Evolutionary conservation across 495 filamentous ascomycete genomes (phyloP).

Genomic region (Talaromyces liani): DNA sequence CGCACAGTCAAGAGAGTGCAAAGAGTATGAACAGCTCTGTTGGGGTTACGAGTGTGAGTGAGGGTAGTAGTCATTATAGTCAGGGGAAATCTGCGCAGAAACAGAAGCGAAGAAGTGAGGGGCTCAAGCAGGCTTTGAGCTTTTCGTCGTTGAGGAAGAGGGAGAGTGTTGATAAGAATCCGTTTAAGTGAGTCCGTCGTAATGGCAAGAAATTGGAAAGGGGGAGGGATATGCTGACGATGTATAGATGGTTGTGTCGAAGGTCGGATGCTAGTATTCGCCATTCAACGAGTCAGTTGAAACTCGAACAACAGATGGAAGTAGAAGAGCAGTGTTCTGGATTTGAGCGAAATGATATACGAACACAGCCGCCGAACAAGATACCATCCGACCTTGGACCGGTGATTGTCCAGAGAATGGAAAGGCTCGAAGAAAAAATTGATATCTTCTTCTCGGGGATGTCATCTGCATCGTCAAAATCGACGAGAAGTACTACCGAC

Average conservation of each 20-base stretch:
- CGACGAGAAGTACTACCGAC: not conserved
- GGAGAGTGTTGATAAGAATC: not conserved
- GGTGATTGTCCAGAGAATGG: not conserved
- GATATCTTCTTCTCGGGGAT: not conserved
- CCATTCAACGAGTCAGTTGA: not conserved
- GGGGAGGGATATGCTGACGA: not conserved
- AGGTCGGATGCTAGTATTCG: not conserved
- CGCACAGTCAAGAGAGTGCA: not conserved
- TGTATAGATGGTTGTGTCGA: constrained; percentile 1
- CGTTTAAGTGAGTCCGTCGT: not conserved
- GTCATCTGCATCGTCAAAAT: not conserved
- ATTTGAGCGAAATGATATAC: not conserved
- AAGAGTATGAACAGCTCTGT: not conserved
- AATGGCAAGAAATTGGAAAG: too few species aligned
- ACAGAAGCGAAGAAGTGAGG: not conserved
- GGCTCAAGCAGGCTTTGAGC: not conserved
- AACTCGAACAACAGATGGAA: not conserved
- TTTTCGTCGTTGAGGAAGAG: not conserved
- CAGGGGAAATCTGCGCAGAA: not conserved
- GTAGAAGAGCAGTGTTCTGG: not conserved
- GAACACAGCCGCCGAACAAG: not conserved
- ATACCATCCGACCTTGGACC: not conserved
- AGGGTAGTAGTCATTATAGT: not conserved
- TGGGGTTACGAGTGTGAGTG: not conserved
- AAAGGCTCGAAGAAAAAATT: not conserved